Evolutionary conservation across 176 grass and related monocot species (phyloP).

Genomic region (Lolium rigidum): DNA sequence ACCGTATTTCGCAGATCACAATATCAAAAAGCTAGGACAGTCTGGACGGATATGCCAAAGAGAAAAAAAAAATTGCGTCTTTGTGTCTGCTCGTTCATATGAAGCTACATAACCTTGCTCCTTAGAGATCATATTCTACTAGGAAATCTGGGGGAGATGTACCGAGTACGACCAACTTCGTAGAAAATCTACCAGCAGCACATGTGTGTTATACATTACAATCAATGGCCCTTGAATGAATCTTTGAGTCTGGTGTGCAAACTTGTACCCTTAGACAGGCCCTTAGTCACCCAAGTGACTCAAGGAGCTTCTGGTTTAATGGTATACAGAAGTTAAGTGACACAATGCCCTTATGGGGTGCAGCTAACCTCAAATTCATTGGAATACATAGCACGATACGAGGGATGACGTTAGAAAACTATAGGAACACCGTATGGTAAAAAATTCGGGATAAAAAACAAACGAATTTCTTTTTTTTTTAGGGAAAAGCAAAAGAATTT

Average conservation of each 20-base stretch:
- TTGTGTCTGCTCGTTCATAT: conserved; percentile 1
- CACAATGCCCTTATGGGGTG: conserved; percentile 22
- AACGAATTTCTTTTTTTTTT: conserved; percentile 20
- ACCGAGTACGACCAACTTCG: conserved; percentile 20
- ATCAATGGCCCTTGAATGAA: conserved; percentile 27
- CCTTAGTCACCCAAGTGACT: conserved; percentile 7
- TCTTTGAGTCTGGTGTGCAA: background rate
- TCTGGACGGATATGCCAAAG: conserved; percentile 23
- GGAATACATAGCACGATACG: background rate
- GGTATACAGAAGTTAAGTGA: background rate
- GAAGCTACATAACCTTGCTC: conserved; percentile 23
- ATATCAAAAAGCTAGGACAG: conserved; percentile 24
- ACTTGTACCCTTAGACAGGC: conserved; percentile 4
- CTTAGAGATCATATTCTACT: conserved; percentile 43
- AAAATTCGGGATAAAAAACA: conserved; percentile 1
- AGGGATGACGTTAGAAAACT: conserved; percentile 1
- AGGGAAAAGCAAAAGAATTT: conserved; percentile 23
- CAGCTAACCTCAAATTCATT: background rate
- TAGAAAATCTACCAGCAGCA: conserved; percentile 22
- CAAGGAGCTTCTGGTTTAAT: background rate
- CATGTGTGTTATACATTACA: conserved; percentile 31
- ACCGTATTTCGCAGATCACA: conserved; percentile 46
- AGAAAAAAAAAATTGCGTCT: background rate
- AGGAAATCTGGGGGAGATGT: conserved; percentile 21
- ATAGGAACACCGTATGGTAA: background rate